These are phyloP conservation scores for Glonium stellatum DNA, from an alignment of 495 filamentous ascomycete species.

Conservation along the genomic window DNA sequence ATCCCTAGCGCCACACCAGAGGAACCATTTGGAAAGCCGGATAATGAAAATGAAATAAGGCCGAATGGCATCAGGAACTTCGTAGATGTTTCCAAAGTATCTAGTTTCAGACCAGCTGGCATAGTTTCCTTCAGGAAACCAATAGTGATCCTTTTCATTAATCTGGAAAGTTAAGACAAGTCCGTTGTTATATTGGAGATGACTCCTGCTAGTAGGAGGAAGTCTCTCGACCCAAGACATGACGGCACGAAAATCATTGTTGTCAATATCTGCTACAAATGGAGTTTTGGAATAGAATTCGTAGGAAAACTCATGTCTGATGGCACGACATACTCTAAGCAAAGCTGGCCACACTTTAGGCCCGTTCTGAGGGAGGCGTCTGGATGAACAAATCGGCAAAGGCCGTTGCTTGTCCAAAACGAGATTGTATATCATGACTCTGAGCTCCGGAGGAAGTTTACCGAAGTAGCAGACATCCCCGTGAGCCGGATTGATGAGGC, in stretches of 20 bases:
- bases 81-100: background rate
- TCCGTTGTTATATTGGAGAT: background rate
- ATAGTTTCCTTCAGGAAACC: background rate
- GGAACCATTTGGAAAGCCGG: background rate
- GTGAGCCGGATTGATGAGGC: background rate
- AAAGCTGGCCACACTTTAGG: background rate
- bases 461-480: background rate
- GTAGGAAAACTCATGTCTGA: background rate
- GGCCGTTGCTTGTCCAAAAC: background rate
- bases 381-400: background rate
- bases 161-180: background rate
- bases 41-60: background rate
- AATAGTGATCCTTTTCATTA: background rate
- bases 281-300: background rate
- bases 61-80: background rate
- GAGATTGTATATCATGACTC: background rate
- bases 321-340: background rate
- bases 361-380: background rate
- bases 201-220: background rate
- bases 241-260: background rate
- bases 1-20: background rate
- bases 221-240: background rate
- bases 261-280: background rate
- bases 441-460: background rate
- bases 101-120: background rate